Evolutionary conservation across 495 filamentous ascomycete species (phyloP).

Genomic region (Lepraria neglecta): DNA sequence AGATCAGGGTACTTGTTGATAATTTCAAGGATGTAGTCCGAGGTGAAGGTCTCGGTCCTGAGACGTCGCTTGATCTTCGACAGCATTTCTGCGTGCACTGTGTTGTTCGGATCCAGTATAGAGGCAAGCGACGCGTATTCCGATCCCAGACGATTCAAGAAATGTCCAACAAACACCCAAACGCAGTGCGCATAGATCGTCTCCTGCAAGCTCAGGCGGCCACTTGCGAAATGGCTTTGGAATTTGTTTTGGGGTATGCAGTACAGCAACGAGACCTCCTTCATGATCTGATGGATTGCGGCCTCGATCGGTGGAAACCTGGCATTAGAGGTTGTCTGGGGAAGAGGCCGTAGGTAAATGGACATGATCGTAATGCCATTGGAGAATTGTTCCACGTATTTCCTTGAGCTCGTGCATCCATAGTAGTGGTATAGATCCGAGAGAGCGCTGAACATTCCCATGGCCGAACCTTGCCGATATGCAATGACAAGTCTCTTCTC

Average conservation of each 20-base stretch:
- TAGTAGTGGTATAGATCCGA: slow-evolving; percentile 99
- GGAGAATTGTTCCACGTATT: slow-evolving; percentile 98
- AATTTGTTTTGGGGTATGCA: slow-evolving; percentile 97
- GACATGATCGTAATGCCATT: slow-evolving; percentile 97
- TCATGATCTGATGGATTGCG: slow-evolving; percentile 97
- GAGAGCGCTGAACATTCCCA: slow-evolving; percentile 89
- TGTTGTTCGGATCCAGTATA: slow-evolving; percentile 74
- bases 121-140: slow-evolving; percentile 83
- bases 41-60: slow-evolving; percentile 92
- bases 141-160: slow-evolving; percentile 87
- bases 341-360: slow-evolving; percentile 74
- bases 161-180: slow-evolving; percentile 95
- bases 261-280: slow-evolving; percentile 94
- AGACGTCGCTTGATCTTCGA: slow-evolving; percentile 94
- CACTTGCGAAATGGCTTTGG: slow-evolving; percentile 80
- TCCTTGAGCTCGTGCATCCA: slow-evolving; percentile 88
- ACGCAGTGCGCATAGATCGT: slow-evolving; percentile 95
- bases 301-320: slow-evolving; percentile 77
- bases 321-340: slow-evolving; percentile 42
- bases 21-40: slow-evolving; percentile 95
- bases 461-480: slow-evolving; percentile 84
- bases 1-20: slow-evolving; percentile 86
- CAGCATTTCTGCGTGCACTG: slow-evolving; percentile 79
- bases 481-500: slow-evolving; percentile 93
- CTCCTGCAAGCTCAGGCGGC: slow-evolving; percentile 86